A percentile compares a stretch with the other conserved stretches of the same genome.
phyloP scores from a whole-genome alignment of 192 early-diverging fungal genomes.

The Gigaspora rosea region DNA sequence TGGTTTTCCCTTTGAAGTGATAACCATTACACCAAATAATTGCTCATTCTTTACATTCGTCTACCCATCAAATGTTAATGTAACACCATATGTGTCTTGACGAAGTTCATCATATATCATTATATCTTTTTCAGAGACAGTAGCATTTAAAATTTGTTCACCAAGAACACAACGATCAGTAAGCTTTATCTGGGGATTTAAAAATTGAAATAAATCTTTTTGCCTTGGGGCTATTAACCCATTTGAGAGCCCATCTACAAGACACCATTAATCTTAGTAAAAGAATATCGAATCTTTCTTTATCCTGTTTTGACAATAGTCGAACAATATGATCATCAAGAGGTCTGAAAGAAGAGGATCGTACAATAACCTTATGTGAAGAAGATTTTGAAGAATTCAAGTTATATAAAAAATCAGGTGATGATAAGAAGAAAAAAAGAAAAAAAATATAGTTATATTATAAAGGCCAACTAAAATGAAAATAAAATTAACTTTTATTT shows the following conservation, averaged over 20 bases:
- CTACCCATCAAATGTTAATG: not conserved
- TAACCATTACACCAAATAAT: conserved; percentile 3
- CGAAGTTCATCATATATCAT: not conserved
- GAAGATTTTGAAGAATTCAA: no score
- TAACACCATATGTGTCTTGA: not conserved
- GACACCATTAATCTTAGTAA: not conserved
- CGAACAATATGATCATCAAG: no score
- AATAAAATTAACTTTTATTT: no score
- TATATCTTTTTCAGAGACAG: not conserved
- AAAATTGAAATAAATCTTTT: conserved; percentile 9
- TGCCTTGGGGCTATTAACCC: not conserved
- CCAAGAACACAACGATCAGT: not conserved
- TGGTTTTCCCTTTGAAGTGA: no score
- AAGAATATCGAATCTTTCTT: not conserved
- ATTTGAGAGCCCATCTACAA: not conserved
- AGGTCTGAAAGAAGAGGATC: no score
- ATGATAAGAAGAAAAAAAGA: no score
- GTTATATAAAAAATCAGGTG: no score
- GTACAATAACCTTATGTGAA: no score
- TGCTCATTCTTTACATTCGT: not conserved
- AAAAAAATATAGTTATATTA: no score
- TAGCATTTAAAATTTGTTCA: not conserved
- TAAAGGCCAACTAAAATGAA: no score
- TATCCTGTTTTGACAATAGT: not conserved
- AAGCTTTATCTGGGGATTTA: not conserved